phyloP scores from a whole-genome alignment of 345 rosid genomes.

The Salix viminalis region DNA sequence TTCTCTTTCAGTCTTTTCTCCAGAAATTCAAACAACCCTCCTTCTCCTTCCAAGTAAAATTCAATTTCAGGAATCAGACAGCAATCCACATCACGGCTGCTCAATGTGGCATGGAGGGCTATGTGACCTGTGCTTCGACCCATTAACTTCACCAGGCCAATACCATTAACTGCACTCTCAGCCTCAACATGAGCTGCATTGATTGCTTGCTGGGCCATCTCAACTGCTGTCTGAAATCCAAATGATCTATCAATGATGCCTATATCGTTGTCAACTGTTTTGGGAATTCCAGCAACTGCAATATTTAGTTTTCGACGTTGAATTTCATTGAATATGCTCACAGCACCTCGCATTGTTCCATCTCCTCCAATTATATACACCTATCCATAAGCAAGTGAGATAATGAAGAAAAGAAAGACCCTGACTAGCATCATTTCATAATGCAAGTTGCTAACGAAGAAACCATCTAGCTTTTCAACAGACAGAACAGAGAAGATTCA shows the following conservation, averaged over 20 bases:
- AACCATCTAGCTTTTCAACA: not conserved
- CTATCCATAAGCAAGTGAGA: slow-evolving; percentile 19
- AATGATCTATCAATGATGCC: slow-evolving; percentile 85
- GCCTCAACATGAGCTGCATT: slow-evolving; percentile 86
- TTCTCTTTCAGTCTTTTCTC: slow-evolving; percentile 42
- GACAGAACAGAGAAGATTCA: not conserved
- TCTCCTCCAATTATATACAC: slow-evolving; percentile 84
- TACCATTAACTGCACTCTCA: slow-evolving; percentile 86
- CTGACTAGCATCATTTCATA: not conserved
- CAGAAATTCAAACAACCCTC: slow-evolving; percentile 73
- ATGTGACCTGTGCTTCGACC: slow-evolving; percentile 94
- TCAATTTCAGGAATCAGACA: slow-evolving; percentile 72
- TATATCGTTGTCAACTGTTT: slow-evolving; percentile 83
- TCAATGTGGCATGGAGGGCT: slow-evolving; percentile 74
- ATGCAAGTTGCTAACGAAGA: not conserved
- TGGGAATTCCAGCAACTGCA: slow-evolving; percentile 66
- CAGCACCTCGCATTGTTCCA: slow-evolving; percentile 84
- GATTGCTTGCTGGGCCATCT: slow-evolving; percentile 85
- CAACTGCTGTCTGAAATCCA: slow-evolving; percentile 92
- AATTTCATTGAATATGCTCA: slow-evolving; percentile 57
- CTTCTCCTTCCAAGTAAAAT: slow-evolving; percentile 67
- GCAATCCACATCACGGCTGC: slow-evolving; percentile 94
- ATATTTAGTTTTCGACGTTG: slow-evolving; percentile 41
- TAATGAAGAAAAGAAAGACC: not conserved
- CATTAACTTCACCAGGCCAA: slow-evolving; percentile 86